Evolutionary conservation across 2,329 filamentous ascomycete species (phyloP).

Genomic region (Penicillium sp.): DNA sequence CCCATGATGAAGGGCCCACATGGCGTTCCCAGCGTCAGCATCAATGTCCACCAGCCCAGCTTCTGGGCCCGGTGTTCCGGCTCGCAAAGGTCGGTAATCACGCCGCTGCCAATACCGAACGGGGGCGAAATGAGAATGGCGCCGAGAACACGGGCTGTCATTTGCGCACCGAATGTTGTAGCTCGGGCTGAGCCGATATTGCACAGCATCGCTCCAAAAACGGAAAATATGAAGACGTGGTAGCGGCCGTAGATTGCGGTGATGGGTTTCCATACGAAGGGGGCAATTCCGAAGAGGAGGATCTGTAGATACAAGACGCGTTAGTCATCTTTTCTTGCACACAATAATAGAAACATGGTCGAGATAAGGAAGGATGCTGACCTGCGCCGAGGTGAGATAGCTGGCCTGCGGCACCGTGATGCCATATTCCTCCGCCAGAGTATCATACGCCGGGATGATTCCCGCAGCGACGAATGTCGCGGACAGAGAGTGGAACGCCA

Average conservation of each 20-base stretch:
- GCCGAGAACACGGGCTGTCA: slow-evolving; percentile 56
- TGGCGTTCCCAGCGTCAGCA: slow-evolving; percentile 58
- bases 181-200: slow-evolving; percentile 62
- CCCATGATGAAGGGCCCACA: slow-evolving; percentile 42
- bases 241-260: slow-evolving; percentile 59
- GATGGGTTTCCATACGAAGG: slow-evolving; percentile 61
- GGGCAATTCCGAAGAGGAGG: slow-evolving; percentile 54
- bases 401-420: slow-evolving; percentile 55
- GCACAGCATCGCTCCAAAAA: slow-evolving; percentile 52
- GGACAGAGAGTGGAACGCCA: slow-evolving; percentile 64
- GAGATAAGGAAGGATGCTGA: slow-evolving; percentile 38
- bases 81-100: slow-evolving; percentile 64
- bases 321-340: too few species aligned
- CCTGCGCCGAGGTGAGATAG: slow-evolving; percentile 61
- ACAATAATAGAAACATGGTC: too few species aligned
- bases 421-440: slow-evolving; percentile 50
- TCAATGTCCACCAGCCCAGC: slow-evolving; percentile 62
- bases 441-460: slow-evolving; percentile 50
- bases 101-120: slow-evolving; percentile 48
- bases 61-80: slow-evolving; percentile 58
- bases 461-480: slow-evolving; percentile 58
- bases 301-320: neutral
- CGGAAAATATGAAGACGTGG: slow-evolving; percentile 59
- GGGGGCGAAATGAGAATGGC: slow-evolving; percentile 63
- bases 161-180: slow-evolving; percentile 50